These are phyloP conservation scores for Pelargonium citronellum DNA, from an alignment of 441 rosid species.

Conservation along the genomic window DNA sequence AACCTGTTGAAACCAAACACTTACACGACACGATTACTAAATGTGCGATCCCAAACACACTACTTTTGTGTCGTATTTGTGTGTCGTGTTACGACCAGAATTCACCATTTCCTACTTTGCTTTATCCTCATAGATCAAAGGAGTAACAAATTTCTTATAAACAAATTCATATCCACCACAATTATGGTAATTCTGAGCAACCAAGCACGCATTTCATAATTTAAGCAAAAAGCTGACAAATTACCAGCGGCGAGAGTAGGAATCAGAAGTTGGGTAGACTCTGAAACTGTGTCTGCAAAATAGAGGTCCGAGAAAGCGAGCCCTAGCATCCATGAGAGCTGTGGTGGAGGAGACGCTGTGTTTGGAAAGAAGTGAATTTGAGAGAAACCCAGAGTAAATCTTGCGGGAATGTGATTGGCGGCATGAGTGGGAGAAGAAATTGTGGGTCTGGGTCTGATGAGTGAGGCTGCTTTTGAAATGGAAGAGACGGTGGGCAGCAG, in stretches of 20 bases:
- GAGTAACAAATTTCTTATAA: too few relatives aligned
- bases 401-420: constrained; percentile 25
- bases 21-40: too few relatives aligned
- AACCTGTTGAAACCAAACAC: too few relatives aligned
- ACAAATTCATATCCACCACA: too few relatives aligned
- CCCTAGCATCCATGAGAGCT: constrained; percentile 33
- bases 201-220: neutral
- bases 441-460: constrained; percentile 23
- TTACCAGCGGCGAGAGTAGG: constrained; percentile 44
- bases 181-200: too few relatives aligned
- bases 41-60: too few relatives aligned
- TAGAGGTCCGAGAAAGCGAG: constrained; percentile 31
- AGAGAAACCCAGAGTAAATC: constrained; percentile 32
- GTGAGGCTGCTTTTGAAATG: constrained; percentile 22
- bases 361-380: constrained; percentile 31
- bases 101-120: too few relatives aligned
- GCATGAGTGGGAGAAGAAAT: constrained; percentile 26
- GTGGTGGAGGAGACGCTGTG: constrained; percentile 26
- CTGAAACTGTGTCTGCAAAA: constrained; percentile 34
- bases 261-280: constrained; percentile 28
- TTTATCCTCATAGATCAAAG: too few relatives aligned
- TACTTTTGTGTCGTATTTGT: too few relatives aligned
- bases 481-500: constrained; percentile 25
- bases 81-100: too few relatives aligned
- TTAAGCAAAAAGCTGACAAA: neutral